These are phyloP conservation scores for Paecilomyces niveus DNA, from an alignment of 2,329 filamentous ascomycete species.

Conservation along the genomic window DNA sequence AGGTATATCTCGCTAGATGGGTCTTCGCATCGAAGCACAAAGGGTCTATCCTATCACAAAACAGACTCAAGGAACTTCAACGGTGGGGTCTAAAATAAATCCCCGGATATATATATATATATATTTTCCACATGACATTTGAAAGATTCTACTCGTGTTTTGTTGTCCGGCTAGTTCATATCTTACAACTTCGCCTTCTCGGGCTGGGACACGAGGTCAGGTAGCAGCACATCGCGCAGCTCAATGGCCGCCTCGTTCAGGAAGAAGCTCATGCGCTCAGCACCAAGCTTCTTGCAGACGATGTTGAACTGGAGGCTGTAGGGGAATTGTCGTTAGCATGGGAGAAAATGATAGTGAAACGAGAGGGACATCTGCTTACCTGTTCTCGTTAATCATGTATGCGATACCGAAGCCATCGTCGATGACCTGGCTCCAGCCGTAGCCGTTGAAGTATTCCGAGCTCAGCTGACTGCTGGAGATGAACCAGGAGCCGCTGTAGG, in stretches of 20 bases:
- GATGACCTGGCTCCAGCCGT: slow-evolving; percentile 97
- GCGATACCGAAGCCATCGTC: slow-evolving; percentile 95
- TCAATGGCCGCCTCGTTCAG: slow-evolving; percentile 89
- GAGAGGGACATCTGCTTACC: slow-evolving; percentile 41
- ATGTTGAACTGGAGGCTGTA: slow-evolving; percentile 93
- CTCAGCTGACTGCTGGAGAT: slow-evolving; percentile 83
- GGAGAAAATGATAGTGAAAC: not conserved
- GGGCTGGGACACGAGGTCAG: slow-evolving; percentile 58
- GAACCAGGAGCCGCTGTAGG: slow-evolving; percentile 83
- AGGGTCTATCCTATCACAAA: too few relatives aligned
- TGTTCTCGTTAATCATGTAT: slow-evolving; percentile 99
- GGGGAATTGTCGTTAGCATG: not conserved
- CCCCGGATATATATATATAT: not conserved
- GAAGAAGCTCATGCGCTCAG: slow-evolving; percentile 90
- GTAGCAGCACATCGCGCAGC: slow-evolving; percentile 76
- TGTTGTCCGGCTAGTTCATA: not conserved
- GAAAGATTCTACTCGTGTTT: not conserved
- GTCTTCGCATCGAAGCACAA: too few relatives aligned
- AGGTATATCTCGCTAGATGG: too few relatives aligned
- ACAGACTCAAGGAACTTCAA: too few relatives aligned
- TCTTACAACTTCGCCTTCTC: slow-evolving; percentile 80
- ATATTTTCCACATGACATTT: not conserved
- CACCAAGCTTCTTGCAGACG: slow-evolving; percentile 85
- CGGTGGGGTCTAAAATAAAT: too few relatives aligned
- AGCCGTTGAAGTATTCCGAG: slow-evolving; percentile 97